Evolutionary conservation across 2,329 filamentous ascomycete genomes (phyloP).

Genomic region (Clathrospora elynae): DNA sequence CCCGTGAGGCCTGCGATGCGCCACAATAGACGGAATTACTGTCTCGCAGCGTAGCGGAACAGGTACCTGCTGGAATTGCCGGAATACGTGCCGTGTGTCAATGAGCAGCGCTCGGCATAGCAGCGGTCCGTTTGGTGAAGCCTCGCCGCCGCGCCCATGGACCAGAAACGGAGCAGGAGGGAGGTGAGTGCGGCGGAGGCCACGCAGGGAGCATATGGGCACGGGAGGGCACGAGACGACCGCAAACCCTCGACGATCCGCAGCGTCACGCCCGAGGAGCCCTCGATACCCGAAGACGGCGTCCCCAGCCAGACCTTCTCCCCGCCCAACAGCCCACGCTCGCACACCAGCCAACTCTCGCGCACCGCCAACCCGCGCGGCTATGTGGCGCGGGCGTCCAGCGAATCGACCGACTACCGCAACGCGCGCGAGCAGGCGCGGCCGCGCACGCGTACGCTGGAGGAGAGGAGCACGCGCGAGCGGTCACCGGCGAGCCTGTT

Average conservation of each 20-base stretch:
- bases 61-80: slow-evolving; percentile 16
- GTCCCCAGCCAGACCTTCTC: slow-evolving; percentile 22
- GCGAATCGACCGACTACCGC: slow-evolving; percentile 42
- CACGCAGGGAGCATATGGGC: slow-evolving; percentile 15
- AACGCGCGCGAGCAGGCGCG: slow-evolving; percentile 56
- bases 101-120: slow-evolving; percentile 18
- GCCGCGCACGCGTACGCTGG: slow-evolving; percentile 58
- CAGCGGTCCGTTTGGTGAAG: slow-evolving; percentile 16
- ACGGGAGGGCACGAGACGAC: slow-evolving; percentile 31
- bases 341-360: slow-evolving; percentile 28
- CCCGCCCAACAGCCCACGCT: slow-evolving; percentile 41
- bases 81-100: slow-evolving; percentile 22
- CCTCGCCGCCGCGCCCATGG: slow-evolving; percentile 28
- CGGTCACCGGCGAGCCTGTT: slow-evolving; percentile 50
- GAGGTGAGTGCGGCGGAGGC: slow-evolving; percentile 34
- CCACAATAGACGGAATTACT: slow-evolving; percentile 17
- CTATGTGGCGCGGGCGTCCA: slow-evolving; percentile 40
- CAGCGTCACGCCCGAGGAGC: slow-evolving; percentile 67
- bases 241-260: slow-evolving; percentile 55
- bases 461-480: slow-evolving; percentile 51
- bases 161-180: slow-evolving; percentile 33
- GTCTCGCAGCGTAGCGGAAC: slow-evolving; percentile 19
- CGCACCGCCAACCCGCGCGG: slow-evolving; percentile 32
- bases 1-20: slow-evolving; percentile 34
- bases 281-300: slow-evolving; percentile 31